Conservation (phyloP, 768 basidiomycete genomes). For the Phanerochaete sordida region DNA sequence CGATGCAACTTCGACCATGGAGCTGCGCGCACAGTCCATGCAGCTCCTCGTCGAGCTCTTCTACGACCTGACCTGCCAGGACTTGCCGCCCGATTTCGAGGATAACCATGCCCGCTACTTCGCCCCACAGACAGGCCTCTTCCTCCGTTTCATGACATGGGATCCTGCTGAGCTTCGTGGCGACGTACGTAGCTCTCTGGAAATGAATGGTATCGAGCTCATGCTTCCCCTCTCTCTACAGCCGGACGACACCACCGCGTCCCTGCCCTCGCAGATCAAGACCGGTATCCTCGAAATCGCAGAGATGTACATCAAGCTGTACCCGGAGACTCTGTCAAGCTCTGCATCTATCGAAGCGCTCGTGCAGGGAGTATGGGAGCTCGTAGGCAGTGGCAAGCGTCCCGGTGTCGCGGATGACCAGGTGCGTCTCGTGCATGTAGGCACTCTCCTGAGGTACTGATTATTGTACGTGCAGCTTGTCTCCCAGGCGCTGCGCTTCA, state of each 20-base stretch:
- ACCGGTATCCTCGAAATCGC: conserved; percentile 87
- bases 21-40: conserved; percentile 68
- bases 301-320: conserved; percentile 84
- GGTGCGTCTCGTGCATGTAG: conserved; percentile 37
- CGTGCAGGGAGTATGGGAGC: conserved; percentile 87
- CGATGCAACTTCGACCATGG: conserved; percentile 31
- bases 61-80: conserved; percentile 93
- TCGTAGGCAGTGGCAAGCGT: conserved; percentile 70
- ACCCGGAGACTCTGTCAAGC: conserved; percentile 70
- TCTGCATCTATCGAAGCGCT: conserved; percentile 65
- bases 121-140: conserved; percentile 60
- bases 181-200: conserved; percentile 52
- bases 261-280: conserved; percentile 86
- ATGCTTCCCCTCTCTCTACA: conserved; percentile 25
- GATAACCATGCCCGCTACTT: conserved; percentile 86
- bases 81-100: conserved; percentile 92
- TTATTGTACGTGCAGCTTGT: conserved; percentile 55
- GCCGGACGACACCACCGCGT: conserved; percentile 80
- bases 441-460: neutral
- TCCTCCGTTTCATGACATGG: conserved; percentile 81
- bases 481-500: conserved; percentile 85
- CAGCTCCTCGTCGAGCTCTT: conserved; percentile 81
- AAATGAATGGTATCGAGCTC: neutral
- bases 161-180: conserved; percentile 62
- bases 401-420: conserved; percentile 72